Conservation (phyloP, 441 rosid species). For the Erysimum pusillum region DNA sequence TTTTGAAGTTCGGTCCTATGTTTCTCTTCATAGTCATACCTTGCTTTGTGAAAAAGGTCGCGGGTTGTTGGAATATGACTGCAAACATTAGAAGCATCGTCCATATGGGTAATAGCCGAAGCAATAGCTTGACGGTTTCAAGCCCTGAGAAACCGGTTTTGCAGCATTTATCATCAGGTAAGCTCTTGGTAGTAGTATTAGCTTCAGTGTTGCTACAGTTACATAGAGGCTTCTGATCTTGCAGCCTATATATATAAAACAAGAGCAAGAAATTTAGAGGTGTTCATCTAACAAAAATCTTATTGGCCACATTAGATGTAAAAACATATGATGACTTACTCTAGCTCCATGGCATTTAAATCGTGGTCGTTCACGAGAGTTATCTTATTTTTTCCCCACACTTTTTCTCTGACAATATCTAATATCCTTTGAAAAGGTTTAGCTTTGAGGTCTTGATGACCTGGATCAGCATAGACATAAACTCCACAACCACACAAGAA, state of each 20-base stretch:
- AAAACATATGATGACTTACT: conserved; percentile 57
- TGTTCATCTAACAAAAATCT: not conserved
- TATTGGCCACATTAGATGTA: not conserved
- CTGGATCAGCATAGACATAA: conserved; percentile 53
- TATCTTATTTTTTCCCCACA: conserved; percentile 50
- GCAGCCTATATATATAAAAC: conserved; percentile 57
- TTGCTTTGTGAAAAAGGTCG: conserved; percentile 92
- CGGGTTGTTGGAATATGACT: conserved; percentile 85
- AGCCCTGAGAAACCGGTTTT: conserved; percentile 37
- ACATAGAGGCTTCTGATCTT: conserved; percentile 78
- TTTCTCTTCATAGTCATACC: conserved; percentile 88
- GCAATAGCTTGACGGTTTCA: conserved; percentile 56
- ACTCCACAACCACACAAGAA: conserved; percentile 67
- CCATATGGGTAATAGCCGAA: conserved; percentile 88
- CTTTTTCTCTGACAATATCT: conserved; percentile 52
- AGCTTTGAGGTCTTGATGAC: conserved; percentile 13
- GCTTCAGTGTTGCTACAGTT: conserved; percentile 43
- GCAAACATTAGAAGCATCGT: conserved; percentile 89
- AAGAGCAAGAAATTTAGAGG: conserved; percentile 10
- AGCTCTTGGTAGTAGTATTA: conserved; percentile 38
- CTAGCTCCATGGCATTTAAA: conserved; percentile 64
- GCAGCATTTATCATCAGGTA: conserved; percentile 39
- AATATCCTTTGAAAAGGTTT: conserved; percentile 45
- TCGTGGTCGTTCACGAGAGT: conserved; percentile 52
- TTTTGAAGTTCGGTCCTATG: conserved; percentile 72